phyloP scores from a whole-genome alignment of 2,329 filamentous ascomycete species.

The Pyrenochaeta sp. region DNA sequence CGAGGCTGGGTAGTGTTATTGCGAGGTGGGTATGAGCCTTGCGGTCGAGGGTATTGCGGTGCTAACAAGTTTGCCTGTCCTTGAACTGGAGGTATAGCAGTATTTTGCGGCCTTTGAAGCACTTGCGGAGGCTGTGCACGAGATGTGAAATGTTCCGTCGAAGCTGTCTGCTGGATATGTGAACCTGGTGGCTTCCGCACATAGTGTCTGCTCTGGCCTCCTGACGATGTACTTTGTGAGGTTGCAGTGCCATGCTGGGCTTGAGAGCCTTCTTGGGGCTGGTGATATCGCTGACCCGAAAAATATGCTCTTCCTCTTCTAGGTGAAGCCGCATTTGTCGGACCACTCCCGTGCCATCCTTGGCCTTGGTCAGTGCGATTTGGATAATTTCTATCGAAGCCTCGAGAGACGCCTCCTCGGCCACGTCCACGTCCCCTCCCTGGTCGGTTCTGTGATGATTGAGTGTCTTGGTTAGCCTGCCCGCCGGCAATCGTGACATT shows the following conservation, averaged over 20 bases:
- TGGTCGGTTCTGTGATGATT: constrained; percentile 24
- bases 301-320: constrained; percentile 18
- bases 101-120: constrained; percentile 32
- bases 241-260: constrained; percentile 8
- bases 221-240: constrained; percentile 4
- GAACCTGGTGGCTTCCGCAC: constrained; percentile 4
- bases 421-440: constrained; percentile 31
- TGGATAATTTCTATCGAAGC: constrained; percentile 14
- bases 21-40: constrained; percentile 20
- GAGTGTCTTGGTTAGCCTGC: constrained; percentile 25
- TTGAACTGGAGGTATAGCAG: constrained; percentile 12
- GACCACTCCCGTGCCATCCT: constrained; percentile 5
- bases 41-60: constrained; percentile 22
- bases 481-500: constrained; percentile 52
- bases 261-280: constrained; percentile 5
- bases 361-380: constrained; percentile 18
- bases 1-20: constrained; percentile 25
- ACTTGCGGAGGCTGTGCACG: constrained; percentile 21
- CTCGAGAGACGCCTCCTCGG: constrained; percentile 23
- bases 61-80: constrained; percentile 1
- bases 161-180: constrained; percentile 6
- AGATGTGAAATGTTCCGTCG: background rate
- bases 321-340: constrained; percentile 5
- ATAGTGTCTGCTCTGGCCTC: constrained; percentile 2
- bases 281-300: constrained; percentile 19